Conservation (phyloP, 2,329 filamentous ascomycete species). For the Graphium sp. region DNA sequence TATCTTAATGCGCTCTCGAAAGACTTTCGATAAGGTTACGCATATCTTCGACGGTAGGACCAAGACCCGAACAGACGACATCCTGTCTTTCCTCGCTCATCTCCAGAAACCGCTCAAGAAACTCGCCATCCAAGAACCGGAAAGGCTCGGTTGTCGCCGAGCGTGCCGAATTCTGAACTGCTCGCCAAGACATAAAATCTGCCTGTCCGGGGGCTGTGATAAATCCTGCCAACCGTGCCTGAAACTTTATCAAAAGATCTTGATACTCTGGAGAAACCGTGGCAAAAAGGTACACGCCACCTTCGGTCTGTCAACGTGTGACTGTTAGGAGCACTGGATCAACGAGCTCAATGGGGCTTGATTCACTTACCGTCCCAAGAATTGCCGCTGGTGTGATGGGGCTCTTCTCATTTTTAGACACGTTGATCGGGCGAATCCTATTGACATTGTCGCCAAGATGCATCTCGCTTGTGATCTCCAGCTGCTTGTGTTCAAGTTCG, state of each 20-base stretch:
- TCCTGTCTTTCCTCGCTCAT: constrained; percentile 41
- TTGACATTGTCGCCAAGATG: constrained; percentile 90
- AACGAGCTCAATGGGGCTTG: neutral
- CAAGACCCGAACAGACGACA: constrained; percentile 35
- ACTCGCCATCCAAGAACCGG: constrained; percentile 81
- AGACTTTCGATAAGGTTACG: constrained; percentile 45
- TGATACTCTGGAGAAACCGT: constrained; percentile 56
- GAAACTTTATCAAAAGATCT: constrained; percentile 69
- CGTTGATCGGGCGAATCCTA: constrained; percentile 57
- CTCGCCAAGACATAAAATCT: constrained; percentile 65
- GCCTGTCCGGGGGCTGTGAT: constrained; percentile 57
- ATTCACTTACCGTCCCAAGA: constrained; percentile 58
- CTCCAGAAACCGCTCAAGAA: constrained; percentile 74
- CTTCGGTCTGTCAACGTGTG: constrained; percentile 50
- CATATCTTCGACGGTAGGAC: constrained; percentile 44
- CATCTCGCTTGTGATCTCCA: constrained; percentile 67
- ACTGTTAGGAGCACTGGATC: constrained; percentile 1
- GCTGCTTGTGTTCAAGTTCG: constrained; percentile 50
- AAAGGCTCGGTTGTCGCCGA: constrained; percentile 61
- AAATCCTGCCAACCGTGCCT: constrained; percentile 49
- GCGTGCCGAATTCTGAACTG: constrained; percentile 57
- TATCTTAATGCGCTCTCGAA: constrained; percentile 38
- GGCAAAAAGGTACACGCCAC: constrained; percentile 79
- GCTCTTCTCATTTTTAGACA: constrained; percentile 46
- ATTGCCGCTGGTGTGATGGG: constrained; percentile 71